Base-by-base conservation (phyloP, 306 rosid genomes). In the Lagenaria siceraria region DNA sequence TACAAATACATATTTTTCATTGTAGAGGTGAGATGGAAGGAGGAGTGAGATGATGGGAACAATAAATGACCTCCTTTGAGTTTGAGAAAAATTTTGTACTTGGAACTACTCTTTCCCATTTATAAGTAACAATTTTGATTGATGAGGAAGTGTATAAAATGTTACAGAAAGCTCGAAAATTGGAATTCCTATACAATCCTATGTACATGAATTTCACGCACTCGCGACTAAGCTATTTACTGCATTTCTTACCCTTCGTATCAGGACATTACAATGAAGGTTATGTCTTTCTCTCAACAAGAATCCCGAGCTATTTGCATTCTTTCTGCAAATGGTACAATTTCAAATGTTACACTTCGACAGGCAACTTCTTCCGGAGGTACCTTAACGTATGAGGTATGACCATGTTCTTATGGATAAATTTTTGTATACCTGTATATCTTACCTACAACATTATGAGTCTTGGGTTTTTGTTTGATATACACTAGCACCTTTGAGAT, bases 321-420 rank as follows among this genome's bases (percentile, higher is more conserved):
- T 81, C 95, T 90, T 61, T 80, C 92, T 54, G 95, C 92, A 35
- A 90, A 84, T 68, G 95, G 95, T 54, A 83, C 88, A 42, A 88
- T 90, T 79, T 88, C 92, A 40, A 90, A 82, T 85, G 95, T 88
- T 40, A 88, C 95, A 17, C 90, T 90, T 78, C 89, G 89, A 25
- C 92, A 86, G 75, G 84, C 90, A 0, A 78, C 87, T 60, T 81
- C 92, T 71, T 86, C 78, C n/a, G 90, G 95, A 2, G 92, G 95
- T 51, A 90, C 92, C 73, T 82, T 84, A 53, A 90, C 92, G 10
- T 86, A 90, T 68, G 92, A 90, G 89, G 95, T 86, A 25, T 52
- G 80, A 38, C 68, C 31, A 54, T 75, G 14, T 56, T 36, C 72
- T 33, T 36, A 0, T 18, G 72, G 38, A 36, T 19, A 65, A 8